Evolutionary conservation across 2,329 filamentous ascomycete genomes (phyloP).

Genomic region (Colletotrichum lindemuthianum): DNA sequence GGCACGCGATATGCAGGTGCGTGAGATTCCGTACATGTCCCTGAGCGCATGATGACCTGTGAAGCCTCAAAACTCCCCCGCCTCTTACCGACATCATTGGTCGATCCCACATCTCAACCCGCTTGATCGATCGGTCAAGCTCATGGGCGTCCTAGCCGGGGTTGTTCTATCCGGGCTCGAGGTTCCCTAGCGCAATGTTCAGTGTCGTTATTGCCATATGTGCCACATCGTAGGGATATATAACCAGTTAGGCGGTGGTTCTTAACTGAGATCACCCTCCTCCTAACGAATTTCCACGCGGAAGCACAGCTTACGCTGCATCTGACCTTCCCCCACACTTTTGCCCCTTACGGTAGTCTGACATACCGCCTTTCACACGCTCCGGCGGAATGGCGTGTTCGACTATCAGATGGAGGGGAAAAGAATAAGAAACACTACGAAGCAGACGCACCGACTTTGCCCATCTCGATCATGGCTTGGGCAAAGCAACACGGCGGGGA

Average conservation of each 20-base stretch:
- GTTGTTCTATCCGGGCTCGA: background rate
- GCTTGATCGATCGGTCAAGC: constrained; percentile 10
- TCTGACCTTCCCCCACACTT: background rate
- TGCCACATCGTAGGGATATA: constrained; percentile 12
- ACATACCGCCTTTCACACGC: no score
- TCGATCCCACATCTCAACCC: constrained; percentile 16
- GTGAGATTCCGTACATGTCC: background rate
- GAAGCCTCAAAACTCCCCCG: background rate
- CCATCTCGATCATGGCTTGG: constrained; percentile 27
- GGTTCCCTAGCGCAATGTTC: background rate
- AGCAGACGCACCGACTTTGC: constrained; percentile 13
- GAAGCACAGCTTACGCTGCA: background rate
- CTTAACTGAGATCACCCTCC: constrained; percentile 18
- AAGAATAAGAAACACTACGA: constrained; percentile 18
- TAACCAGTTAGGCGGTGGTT: background rate
- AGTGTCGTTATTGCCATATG: constrained; percentile 3
- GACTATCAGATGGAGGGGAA: background rate
- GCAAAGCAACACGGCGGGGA: constrained; percentile 30
- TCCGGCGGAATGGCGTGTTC: no score
- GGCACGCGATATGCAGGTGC: background rate
- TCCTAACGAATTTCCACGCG: constrained; percentile 8
- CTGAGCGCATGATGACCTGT: background rate
- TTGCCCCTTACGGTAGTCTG: background rate
- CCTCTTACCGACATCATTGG: constrained; percentile 3
- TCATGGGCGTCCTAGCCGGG: background rate